Evolutionary conservation across 805 yeast genomes (phyloP).

Genomic region (Wickerhamiella lipophila): DNA sequence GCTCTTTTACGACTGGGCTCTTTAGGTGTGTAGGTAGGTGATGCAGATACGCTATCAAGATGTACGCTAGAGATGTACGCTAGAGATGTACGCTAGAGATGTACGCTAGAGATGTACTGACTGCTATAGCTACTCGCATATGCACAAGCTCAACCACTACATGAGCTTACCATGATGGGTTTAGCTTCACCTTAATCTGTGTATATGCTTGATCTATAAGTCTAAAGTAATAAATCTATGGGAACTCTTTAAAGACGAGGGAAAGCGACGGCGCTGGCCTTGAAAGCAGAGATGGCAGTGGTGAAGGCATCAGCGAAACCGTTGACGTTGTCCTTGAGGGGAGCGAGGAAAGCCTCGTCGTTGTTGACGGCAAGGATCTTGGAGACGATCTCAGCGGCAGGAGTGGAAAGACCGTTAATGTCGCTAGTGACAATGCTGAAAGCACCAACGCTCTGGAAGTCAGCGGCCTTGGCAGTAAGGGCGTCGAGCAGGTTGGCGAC

Average conservation of each 20-base stretch:
- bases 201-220: too few relatives aligned
- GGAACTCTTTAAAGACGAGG: slow-evolving; percentile 6
- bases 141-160: background rate
- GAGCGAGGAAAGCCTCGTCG: background rate
- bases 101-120: too few relatives aligned
- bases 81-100: too few relatives aligned
- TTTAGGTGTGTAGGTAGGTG: slow-evolving; percentile 10
- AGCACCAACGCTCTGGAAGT: slow-evolving; percentile 20
- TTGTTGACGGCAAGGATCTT: slow-evolving; percentile 9
- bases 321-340: slow-evolving; percentile 2
- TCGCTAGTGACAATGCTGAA: slow-evolving; percentile 16
- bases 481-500: slow-evolving; percentile 16
- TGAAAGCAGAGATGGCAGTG: slow-evolving; percentile 13
- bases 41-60: too few relatives aligned
- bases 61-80: too few relatives aligned
- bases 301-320: slow-evolving; percentile 10
- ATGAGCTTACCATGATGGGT: background rate
- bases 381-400: slow-evolving; percentile 14
- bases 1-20: slow-evolving; percentile 31
- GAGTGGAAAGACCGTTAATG: slow-evolving; percentile 12
- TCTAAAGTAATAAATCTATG: too few relatives aligned
- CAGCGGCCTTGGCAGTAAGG: slow-evolving; percentile 20
- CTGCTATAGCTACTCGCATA: too few relatives aligned
- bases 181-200: too few relatives aligned
- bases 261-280: slow-evolving; percentile 1